Base-by-base conservation (phyloP, 2,329 filamentous ascomycete genomes). In the Talaromyces sp. region DNA sequence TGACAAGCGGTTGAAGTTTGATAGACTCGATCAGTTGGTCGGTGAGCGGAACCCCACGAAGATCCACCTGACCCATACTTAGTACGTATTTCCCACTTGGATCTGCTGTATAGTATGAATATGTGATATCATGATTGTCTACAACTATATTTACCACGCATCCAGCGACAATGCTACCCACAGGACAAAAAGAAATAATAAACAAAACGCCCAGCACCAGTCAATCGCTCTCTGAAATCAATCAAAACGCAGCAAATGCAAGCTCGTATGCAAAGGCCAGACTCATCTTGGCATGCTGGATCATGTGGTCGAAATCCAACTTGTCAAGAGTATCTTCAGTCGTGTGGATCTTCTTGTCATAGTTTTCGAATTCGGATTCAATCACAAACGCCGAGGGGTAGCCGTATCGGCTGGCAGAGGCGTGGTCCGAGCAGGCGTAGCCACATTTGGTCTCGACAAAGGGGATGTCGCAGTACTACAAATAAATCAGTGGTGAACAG, bases 381-480 rank as follows among this genome's bases (percentile, higher is more conserved):
- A 87, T 86, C 25, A 88, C 84, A 68, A 88, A 87, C 1, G 85
- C 83, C 0, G 85, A 84, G 0, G 86, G 85, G 71, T 87, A 90
- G 19, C 86, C 87, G 17, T 84, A 84, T 68, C 86, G 85, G 66
- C 82, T 85, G 17, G 87, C 87, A 0, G 85, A 88, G 8, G 87
- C 86, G 68, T 88, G 86, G 71, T 89, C 87, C n/a, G 85, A 88
- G 78, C 87, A 89, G 49, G 91, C 91, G 71, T 96, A 96, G 44
- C 91, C 92, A 71, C 92, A 96, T 80, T 93, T 90, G 19, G 92
- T 96, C 77, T 93, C 85, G 57, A 93, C 84, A 75, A 88, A 96
- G 9, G 91, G 90, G 64, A 98, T 95, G 58, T 87, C 84, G 78
- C 93, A 97, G 81, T 98, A 98, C 80, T 88, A 63, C n/a, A 4